A percentile compares a stretch with the other conserved stretches of the same genome.
Evolutionary conservation across 2,329 filamentous ascomycete species (phyloP).

Genomic region (Fusarium chlamydosporum): DNA sequence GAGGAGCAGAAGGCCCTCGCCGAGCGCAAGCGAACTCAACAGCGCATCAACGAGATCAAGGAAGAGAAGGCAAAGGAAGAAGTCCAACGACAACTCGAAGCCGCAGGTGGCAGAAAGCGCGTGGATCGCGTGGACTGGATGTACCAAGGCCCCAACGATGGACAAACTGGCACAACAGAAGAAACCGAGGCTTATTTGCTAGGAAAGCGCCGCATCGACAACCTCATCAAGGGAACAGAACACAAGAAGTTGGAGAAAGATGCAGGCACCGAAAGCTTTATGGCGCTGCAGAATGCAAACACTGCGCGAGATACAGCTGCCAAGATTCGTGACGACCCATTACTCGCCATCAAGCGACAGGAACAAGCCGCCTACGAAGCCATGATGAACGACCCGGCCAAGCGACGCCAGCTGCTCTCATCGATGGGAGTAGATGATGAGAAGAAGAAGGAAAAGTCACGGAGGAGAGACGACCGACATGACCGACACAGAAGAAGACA

Average conservation of each 20-base stretch:
- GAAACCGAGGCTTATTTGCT: constrained; percentile 95
- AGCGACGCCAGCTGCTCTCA: constrained; percentile 75
- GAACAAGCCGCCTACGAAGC: constrained; percentile 85
- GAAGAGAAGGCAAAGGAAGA: constrained; percentile 95
- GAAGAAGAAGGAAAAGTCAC: constrained; percentile 60
- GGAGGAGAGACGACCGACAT: constrained; percentile 55
- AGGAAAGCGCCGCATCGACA: constrained; percentile 92
- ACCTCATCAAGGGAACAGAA: constrained; percentile 82
- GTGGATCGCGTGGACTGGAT: constrained; percentile 96
- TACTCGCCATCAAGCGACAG: constrained; percentile 92
- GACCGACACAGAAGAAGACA: constrained; percentile 60
- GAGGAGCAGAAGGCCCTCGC: constrained; percentile 93
- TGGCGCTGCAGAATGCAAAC: constrained; percentile 78
- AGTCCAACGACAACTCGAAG: constrained; percentile 89
- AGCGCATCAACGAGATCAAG: constrained; percentile 91
- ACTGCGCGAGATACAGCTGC: constrained; percentile 82
- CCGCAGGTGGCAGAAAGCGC: constrained; percentile 84
- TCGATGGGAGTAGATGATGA: constrained; percentile 70
- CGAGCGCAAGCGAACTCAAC: constrained; percentile 93
- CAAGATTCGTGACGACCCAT: constrained; percentile 91
- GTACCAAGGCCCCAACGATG: constrained; percentile 89
- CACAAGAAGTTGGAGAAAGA: constrained; percentile 85
- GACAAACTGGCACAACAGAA: constrained; percentile 81
- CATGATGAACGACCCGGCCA: constrained; percentile 83
- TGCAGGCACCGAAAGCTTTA: constrained; percentile 70